Conservation (phyloP, 2,329 filamentous ascomycete genomes). For the Botryotinia globosa region DNA sequence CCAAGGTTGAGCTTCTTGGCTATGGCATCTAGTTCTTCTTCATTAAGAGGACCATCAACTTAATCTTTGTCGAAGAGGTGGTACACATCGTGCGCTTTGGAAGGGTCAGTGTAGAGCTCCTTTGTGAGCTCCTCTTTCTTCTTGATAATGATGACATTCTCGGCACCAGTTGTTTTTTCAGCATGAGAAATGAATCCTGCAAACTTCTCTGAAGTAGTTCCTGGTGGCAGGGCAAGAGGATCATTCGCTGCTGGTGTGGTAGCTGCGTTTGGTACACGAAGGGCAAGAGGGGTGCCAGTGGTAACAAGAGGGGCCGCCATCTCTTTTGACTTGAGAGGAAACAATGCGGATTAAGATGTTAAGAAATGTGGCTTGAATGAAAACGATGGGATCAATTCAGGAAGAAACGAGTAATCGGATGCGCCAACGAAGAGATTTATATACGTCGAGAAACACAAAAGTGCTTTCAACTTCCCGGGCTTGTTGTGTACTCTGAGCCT, state of each 20-base stretch:
- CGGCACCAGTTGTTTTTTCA: neutral
- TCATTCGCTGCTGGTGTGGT: slow-evolving; percentile 1
- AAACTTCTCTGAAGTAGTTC: slow-evolving; percentile 20
- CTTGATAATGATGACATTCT: slow-evolving; percentile 22
- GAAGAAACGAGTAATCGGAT: neutral
- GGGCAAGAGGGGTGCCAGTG: neutral
- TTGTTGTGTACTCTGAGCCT: neutral
- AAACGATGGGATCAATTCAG: neutral
- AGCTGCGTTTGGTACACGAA: neutral
- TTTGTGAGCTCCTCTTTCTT: slow-evolving; percentile 20
- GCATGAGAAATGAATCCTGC: slow-evolving; percentile 16
- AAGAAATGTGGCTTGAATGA: neutral
- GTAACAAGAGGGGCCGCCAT: neutral
- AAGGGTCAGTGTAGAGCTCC: slow-evolving; percentile 23
- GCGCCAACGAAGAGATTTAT: neutral
- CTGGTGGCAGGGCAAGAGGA: slow-evolving; percentile 23
- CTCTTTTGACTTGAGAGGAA: neutral
- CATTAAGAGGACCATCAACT: slow-evolving; percentile 39
- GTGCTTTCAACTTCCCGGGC: neutral
- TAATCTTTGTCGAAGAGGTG: slow-evolving; percentile 44
- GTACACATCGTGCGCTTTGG: slow-evolving; percentile 40
- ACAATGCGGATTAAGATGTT: neutral
- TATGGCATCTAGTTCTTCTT: slow-evolving; percentile 45
- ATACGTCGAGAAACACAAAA: neutral
- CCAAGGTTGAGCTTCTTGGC: slow-evolving; percentile 44